Base-by-base conservation (phyloP, 441 rosid species). In the Croton setiger region DNA sequence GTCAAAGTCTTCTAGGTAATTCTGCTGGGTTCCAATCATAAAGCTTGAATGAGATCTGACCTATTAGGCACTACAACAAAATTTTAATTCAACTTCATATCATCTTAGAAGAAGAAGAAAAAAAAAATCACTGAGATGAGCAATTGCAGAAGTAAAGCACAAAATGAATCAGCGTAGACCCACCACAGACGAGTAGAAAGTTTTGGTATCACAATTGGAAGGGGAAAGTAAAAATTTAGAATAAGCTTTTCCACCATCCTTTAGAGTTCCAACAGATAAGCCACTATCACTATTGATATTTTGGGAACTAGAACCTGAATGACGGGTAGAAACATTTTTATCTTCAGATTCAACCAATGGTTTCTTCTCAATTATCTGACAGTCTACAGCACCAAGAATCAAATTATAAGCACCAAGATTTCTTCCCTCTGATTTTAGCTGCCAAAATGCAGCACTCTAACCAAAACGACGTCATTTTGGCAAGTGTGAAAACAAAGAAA, bases 11-110 rank as follows among this genome's bases (percentile, higher is more conserved):
- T 81, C 99, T 83, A 0, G 99, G 99, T 72, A 95, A 95, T 79
- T 95, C 99, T 4, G 99, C 99, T 2, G 99, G 99, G 80, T 95
- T 95, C 99, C 99, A 95, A 72, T 95, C 99, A 78, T 92, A 95
- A 71, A 95, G 97, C 85, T 95, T 95, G 82, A 95, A 95, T 20
- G 98, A 92, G 80, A 95, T 88, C 64, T 96, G 89, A 72, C 97
- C 99, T 56, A 98, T 89, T 51, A 98, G 98, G 65, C 97, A 90
- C 99, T 95, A 71, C 68, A 88, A 61, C 39, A 41, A 73, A 78
- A 77, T 14, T 72, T n/a, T 62, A 63, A 61, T 70, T 70, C 53
- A 84, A 75, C 62, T 70, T 11, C 27, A 61, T 21, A 68, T 48
- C 41, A 47, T 39, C 1, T 27, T 27, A 27, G 31, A 27, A 27